Evolutionary conservation across 345 rosid genomes (phyloP), one percentile per base, ranked within the genome.

Genomic region (Geranium brycei): DNA sequence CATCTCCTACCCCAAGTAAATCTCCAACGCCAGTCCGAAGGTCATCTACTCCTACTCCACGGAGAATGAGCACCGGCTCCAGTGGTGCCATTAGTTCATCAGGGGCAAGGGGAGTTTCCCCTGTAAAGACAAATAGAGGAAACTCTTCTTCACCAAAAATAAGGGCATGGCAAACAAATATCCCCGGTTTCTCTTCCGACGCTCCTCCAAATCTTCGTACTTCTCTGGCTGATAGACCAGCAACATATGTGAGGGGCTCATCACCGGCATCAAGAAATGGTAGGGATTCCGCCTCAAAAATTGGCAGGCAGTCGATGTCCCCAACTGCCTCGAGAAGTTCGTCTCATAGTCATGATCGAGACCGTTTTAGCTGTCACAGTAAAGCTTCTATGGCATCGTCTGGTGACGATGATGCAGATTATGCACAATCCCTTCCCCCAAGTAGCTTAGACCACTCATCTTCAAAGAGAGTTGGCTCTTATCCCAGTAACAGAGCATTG

Each of bases 181-280:
- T 93, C 47, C 89, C 99, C 58, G 97, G 97, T 66, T 90, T 93
- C 79, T 88, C 99, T 60, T 80, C 86, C 74, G 99, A 93, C 60
- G 97, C 84, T 58, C 99, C 99, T 0, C 97, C 96, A n/a, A 93
- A 91, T 82, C 97, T 93, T 57, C 85, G 95, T 62, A 93, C 99
- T 70, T 93, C 99, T 64, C 70, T 88, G 77, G 85, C 82, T 73
- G 97, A 93, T 81, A 87, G 95, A 66, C 96, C 99, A 0, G 85
- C 89, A 62, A 77, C 99, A 32, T 93, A 91, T 62, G 91, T 91
- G 70, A 85, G 99, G 83, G 97, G 99, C 38, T 88, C 92, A 69
- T 91, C 97, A 11, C 97, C 99, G 61, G 99, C 97, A 60, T 93
- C 99, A 66, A 83, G 87, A 78, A 90, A 83, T 79, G 85, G 95